Percentiles rank a stretch among this genome's conserved stretches.
phyloP scores from a whole-genome alignment of 192 early-diverging fungal genomes.

The Backusella sp. region DNA sequence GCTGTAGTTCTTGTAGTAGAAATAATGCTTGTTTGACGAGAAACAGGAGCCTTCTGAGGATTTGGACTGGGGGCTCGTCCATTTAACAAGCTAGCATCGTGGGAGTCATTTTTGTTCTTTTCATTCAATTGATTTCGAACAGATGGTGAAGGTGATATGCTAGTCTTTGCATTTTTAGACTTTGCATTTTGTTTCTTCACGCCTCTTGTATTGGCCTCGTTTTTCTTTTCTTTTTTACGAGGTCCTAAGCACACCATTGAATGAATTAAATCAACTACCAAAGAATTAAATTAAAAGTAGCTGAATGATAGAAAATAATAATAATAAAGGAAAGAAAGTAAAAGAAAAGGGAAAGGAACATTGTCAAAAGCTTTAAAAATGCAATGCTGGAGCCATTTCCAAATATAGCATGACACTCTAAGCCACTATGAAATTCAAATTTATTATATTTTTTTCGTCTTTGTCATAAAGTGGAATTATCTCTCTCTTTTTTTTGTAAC shows the following conservation, averaged over 20 bases:
- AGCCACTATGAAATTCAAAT: not conserved
- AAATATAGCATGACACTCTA: not conserved
- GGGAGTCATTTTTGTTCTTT: not conserved
- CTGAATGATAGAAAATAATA: not conserved
- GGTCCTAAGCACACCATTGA: slow-evolving; percentile 30
- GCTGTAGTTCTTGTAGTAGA: not conserved
- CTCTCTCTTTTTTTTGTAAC: not conserved
- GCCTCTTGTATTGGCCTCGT: not conserved
- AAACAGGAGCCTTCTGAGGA: slow-evolving; percentile 10
- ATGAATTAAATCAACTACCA: not conserved
- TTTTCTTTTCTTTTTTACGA: slow-evolving; percentile 32
- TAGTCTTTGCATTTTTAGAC: not conserved
- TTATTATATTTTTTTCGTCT: not conserved
- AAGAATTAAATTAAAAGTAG: not conserved
- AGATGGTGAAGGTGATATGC: not conserved
- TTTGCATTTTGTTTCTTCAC: slow-evolving; percentile 14
- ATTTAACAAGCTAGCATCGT: slow-evolving; percentile 2
- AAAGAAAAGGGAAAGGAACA: not conserved
- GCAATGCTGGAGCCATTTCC: not conserved
- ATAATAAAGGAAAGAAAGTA: not conserved
- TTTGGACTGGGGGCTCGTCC: slow-evolving; percentile 11
- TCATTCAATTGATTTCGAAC: not conserved
- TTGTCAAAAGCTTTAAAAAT: not conserved
- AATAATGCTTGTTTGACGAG: not conserved
- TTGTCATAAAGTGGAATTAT: not conserved